Percentiles rank a stretch among this genome's conserved stretches.
These are phyloP conservation scores for Thelephora ganbajun DNA, from an alignment of 768 basidiomycete species.

Conservation along the genomic window DNA sequence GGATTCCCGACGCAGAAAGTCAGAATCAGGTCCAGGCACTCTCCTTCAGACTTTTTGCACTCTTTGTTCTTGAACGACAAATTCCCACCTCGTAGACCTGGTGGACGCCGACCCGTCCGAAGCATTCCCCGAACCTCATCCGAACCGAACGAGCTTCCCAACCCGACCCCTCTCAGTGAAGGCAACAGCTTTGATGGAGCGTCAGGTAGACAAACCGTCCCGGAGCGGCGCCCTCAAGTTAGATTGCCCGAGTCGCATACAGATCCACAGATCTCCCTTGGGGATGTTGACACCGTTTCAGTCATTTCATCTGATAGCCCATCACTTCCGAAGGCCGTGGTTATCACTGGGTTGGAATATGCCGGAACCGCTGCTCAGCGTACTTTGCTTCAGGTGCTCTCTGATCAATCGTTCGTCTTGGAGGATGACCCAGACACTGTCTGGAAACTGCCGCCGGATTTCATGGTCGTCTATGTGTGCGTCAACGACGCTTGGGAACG, in stretches of 20 bases:
- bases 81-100: slow-evolving; percentile 7
- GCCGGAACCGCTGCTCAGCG: slow-evolving; percentile 40
- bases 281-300: background rate
- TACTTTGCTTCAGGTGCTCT: slow-evolving; percentile 37
- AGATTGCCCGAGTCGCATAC: background rate
- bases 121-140: slow-evolving; percentile 9
- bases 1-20: slow-evolving; percentile 43
- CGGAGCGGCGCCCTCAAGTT: background rate
- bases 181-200: slow-evolving; percentile 3
- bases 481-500: slow-evolving; percentile 47
- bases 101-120: slow-evolving; percentile 9
- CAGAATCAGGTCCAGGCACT: slow-evolving; percentile 24
- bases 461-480: slow-evolving; percentile 64
- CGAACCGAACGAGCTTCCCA: slow-evolving; percentile 9
- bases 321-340: slow-evolving; percentile 42
- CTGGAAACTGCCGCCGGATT: slow-evolving; percentile 52
- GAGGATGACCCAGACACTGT: slow-evolving; percentile 25
- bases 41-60: slow-evolving; percentile 19
- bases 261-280: background rate
- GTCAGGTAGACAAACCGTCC: background rate
- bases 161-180: slow-evolving; percentile 6
- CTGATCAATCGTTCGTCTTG: slow-evolving; percentile 36
- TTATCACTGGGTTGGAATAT: slow-evolving; percentile 60
- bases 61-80: slow-evolving; percentile 22
- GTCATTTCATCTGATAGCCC: slow-evolving; percentile 9